Evolutionary conservation across 306 rosid genomes (phyloP).

Genomic region (Citrullus amarus): DNA sequence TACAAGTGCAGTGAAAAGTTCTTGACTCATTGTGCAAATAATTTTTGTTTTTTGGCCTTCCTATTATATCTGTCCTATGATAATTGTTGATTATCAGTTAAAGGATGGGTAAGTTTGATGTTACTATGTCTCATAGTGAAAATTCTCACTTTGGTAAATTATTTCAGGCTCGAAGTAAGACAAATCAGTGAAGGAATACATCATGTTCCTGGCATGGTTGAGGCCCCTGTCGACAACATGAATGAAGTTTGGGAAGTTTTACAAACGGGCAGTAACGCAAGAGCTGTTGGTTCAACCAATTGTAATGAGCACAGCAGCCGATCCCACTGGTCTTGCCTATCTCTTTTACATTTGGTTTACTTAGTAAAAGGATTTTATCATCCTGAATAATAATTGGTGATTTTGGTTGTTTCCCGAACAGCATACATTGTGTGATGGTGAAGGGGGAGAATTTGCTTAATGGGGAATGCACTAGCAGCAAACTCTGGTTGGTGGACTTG

Average conservation of each 20-base stretch:
- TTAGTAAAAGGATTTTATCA: background rate
- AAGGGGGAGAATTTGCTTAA: conserved; percentile 83
- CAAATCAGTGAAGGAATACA: conserved; percentile 86
- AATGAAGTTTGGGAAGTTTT: conserved; percentile 94
- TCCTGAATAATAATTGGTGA: conserved; percentile 5
- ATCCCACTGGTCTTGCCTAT: conserved; percentile 67
- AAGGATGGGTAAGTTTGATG: background rate
- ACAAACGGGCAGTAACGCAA: conserved; percentile 91
- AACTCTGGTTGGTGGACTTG: conserved; percentile 90
- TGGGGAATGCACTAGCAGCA: conserved; percentile 89
- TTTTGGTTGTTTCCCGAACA: conserved; percentile 21
- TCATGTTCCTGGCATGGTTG: conserved; percentile 86
- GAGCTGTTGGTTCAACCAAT: conserved; percentile 85
- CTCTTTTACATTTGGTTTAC: background rate
- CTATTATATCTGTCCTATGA: background rate
- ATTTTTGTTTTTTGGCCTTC: background rate
- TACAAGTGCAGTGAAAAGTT: background rate
- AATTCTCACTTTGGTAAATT: conserved; percentile 5
- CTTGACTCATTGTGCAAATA: background rate
- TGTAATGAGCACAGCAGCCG: conserved; percentile 93
- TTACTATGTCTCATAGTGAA: background rate
- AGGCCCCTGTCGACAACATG: conserved; percentile 78
- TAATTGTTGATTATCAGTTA: background rate
- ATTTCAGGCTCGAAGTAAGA: conserved; percentile 67
- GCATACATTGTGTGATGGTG: conserved; percentile 97